phyloP scores from a whole-genome alignment of 129 eudicot genomes.

The Calendula officinalis region DNA sequence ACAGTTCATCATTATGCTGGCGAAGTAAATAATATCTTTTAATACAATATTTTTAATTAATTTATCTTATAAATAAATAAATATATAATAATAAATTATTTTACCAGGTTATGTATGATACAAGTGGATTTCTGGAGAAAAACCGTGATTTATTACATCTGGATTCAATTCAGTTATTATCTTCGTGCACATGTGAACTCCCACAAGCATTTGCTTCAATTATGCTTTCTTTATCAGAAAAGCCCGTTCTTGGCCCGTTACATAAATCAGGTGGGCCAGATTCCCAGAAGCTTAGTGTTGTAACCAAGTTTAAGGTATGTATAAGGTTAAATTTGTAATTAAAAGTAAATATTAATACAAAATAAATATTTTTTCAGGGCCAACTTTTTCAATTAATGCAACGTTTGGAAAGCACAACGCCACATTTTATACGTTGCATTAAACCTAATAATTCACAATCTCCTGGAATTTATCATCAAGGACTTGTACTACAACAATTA shows the following conservation, averaged over 20 bases:
- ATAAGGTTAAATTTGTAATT: slow-evolving; percentile 12
- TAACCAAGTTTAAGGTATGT: slow-evolving; percentile 94
- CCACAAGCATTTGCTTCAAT: slow-evolving; percentile 57
- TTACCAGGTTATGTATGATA: slow-evolving; percentile 54
- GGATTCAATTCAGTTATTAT: slow-evolving; percentile 60
- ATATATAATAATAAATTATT: not conserved
- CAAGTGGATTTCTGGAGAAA: slow-evolving; percentile 65
- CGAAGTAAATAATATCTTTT: slow-evolving; percentile 48
- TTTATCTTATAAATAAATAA: slow-evolving; percentile 2
- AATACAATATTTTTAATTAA: not conserved
- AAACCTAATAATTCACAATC: slow-evolving; percentile 86
- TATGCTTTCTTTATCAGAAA: slow-evolving; percentile 45
- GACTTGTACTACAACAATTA: slow-evolving; percentile 77
- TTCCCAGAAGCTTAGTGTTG: slow-evolving; percentile 94
- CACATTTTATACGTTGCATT: slow-evolving; percentile 95
- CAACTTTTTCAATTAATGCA: slow-evolving; percentile 96
- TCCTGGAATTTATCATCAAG: slow-evolving; percentile 84
- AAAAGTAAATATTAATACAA: not conserved
- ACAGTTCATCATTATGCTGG: slow-evolving; percentile 94
- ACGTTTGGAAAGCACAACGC: slow-evolving; percentile 86
- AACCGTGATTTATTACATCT: slow-evolving; percentile 54
- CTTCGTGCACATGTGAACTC: slow-evolving; percentile 52
- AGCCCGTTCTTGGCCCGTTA: slow-evolving; percentile 62
- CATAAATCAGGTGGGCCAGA: slow-evolving; percentile 96
- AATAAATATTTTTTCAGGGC: slow-evolving; percentile 35